phyloP scores from a whole-genome alignment of 805 yeast species.

The Starmera quercuum region DNA sequence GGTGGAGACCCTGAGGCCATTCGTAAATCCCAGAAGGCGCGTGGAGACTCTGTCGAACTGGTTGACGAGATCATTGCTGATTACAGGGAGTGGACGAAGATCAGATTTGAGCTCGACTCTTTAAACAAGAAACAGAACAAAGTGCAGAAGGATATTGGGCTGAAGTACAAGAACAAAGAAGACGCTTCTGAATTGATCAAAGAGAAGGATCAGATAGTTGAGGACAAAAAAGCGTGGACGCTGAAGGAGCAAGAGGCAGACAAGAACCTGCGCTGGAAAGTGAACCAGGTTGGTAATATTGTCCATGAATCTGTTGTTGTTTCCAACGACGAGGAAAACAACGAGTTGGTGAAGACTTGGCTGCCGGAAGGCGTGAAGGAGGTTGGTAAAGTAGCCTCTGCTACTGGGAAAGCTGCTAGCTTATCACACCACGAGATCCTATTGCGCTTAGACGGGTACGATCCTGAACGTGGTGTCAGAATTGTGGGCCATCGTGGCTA shows the following conservation, averaged over 20 bases:
- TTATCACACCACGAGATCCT: conserved; percentile 95
- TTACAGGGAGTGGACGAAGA: conserved; percentile 88
- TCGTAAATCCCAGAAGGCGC: conserved; percentile 82
- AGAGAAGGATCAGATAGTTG: conserved; percentile 69
- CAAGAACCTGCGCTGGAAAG: conserved; percentile 63
- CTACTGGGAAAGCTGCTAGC: conserved; percentile 65
- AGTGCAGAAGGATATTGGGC: conserved; percentile 88
- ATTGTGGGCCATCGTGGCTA: conserved; percentile 98
- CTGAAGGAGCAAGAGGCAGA: conserved; percentile 78
- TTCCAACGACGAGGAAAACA: conserved; percentile 85
- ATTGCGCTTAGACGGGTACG: conserved; percentile 93
- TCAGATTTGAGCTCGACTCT: conserved; percentile 85
- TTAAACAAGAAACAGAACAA: conserved; percentile 82
- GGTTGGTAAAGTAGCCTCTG: conserved; percentile 62
- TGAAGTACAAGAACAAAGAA: conserved; percentile 89
- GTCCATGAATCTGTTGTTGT: conserved; percentile 89
- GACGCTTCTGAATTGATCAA: conserved; percentile 81
- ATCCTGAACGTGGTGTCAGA: conserved; percentile 97
- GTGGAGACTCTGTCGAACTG: conserved; percentile 90
- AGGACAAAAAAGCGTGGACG: conserved; percentile 58
- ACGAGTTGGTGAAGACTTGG: conserved; percentile 84
- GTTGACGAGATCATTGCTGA: conserved; percentile 92
- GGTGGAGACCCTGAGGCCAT: conserved; percentile 94
- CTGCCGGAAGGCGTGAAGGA: conserved; percentile 62
- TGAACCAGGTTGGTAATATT: conserved; percentile 85